Conservation (phyloP, 2,329 filamentous ascomycete species). For the Hypomyces perniciosus region DNA sequence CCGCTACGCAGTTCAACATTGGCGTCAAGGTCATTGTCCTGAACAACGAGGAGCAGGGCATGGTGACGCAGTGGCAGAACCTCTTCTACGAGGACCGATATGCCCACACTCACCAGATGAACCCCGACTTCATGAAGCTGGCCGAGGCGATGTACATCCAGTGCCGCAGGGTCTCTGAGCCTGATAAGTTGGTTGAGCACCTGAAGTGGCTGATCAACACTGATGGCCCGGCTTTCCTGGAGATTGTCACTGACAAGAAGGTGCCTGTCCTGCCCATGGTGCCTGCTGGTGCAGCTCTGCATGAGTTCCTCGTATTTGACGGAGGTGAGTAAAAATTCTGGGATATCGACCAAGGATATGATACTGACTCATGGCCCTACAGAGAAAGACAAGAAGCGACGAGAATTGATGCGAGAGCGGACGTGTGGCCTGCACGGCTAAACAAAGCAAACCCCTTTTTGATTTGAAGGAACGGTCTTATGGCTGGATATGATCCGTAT, state of each 20-base stretch:
- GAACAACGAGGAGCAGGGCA: slow-evolving; percentile 97
- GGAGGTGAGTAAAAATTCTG: slow-evolving; percentile 23
- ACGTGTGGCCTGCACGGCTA: slow-evolving; percentile 44
- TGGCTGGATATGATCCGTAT: neutral
- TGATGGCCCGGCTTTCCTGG: slow-evolving; percentile 87
- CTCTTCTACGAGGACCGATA: slow-evolving; percentile 95
- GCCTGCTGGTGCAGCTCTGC: slow-evolving; percentile 74
- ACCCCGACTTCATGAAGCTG: slow-evolving; percentile 93
- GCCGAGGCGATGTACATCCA: slow-evolving; percentile 87
- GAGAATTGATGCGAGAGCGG: slow-evolving; percentile 60
- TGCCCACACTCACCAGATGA: slow-evolving; percentile 86
- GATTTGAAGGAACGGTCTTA: too few species aligned
- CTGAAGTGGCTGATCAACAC: slow-evolving; percentile 84
- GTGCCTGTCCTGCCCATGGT: slow-evolving; percentile 98
- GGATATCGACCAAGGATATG: neutral
- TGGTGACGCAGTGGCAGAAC: slow-evolving; percentile 98
- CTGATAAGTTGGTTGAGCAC: slow-evolving; percentile 69
- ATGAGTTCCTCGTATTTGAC: slow-evolving; percentile 68
- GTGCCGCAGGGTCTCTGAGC: slow-evolving; percentile 63
- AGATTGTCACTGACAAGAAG: slow-evolving; percentile 87
- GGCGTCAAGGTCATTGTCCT: slow-evolving; percentile 90
- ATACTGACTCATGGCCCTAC: slow-evolving; percentile 29
- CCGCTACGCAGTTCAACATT: slow-evolving; percentile 92
- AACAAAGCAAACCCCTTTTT: neutral
- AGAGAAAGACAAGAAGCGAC: slow-evolving; percentile 64